A percentile compares a stretch with the other conserved stretches of the same genome.
Conservation (phyloP, 1,284 basidiomycete species). For the Sparassis latifolia region DNA sequence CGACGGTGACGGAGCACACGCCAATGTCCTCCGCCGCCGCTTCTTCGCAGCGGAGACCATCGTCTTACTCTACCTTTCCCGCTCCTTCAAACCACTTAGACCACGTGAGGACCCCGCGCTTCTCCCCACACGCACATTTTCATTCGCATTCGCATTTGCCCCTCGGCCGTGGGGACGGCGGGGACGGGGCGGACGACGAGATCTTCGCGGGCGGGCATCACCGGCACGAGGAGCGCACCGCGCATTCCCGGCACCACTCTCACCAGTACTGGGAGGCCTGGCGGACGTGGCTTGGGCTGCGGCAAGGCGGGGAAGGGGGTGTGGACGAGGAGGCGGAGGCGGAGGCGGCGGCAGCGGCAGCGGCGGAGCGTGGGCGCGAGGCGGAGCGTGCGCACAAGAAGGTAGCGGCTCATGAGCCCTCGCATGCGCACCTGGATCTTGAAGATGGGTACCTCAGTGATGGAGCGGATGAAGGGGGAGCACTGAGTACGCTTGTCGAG, state of each 20-base stretch:
- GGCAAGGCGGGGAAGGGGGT: constrained; percentile 2
- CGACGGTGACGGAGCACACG: too few species aligned
- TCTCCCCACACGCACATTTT: too few species aligned
- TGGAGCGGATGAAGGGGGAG: constrained; percentile 8
- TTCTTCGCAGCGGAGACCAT: too few species aligned
- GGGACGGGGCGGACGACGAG: neutral
- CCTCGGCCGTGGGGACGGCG: too few species aligned
- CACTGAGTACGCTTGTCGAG: constrained; percentile 1
- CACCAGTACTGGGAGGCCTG: constrained; percentile 14
- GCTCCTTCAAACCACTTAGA: too few species aligned
- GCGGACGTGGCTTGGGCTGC: constrained; percentile 9
- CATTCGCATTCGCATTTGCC: too few species aligned
- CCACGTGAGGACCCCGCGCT: too few species aligned
- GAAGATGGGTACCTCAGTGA: constrained; percentile 16
- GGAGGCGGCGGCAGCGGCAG: neutral
- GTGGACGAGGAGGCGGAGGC: constrained; percentile 4
- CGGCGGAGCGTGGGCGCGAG: constrained; percentile 9
- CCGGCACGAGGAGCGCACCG: constrained; percentile 32
- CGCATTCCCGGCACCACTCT: constrained; percentile 32
- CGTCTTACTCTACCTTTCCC: too few species aligned
- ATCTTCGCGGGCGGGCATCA: constrained; percentile 35
- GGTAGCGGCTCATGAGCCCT: constrained; percentile 1
- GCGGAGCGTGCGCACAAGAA: constrained; percentile 15
- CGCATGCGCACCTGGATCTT: constrained; percentile 24
- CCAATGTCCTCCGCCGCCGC: too few species aligned